Base-by-base conservation (phyloP, 129 eudicot genomes). In the Artemisia annua region DNA sequence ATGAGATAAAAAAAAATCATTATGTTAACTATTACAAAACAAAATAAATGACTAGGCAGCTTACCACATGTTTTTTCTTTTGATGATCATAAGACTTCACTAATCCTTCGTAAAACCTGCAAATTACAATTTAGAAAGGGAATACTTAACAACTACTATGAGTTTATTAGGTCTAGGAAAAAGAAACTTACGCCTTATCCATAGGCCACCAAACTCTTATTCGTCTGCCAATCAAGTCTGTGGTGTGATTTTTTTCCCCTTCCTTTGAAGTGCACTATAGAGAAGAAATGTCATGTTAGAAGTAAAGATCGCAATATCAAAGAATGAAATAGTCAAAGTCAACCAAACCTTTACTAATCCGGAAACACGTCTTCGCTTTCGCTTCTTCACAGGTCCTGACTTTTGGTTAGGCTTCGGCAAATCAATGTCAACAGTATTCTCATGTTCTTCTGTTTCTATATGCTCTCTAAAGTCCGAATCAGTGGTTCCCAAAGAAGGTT, bases 131-230 rank as follows among this genome's bases (percentile, higher is more conserved):
- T 54, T 46, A 61, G 20, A 55, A 44, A 20, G 32, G 62, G 53
- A 76, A 76, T 48, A 12, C 14, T 28, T 18, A 26, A 20, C 10
- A 32, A 26, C 16, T 4, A 76, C 14, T 10, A 49, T 51, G 7
- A 39, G 32, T 59, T 70, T 78, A 78, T 55, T 12, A 26, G 24
- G 66, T 64, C 70, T 68, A 18, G 14, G 55, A 65, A 58, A 75
- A 69, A 53, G 20, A 28, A 62, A 82, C 97, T 86, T 66, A 94
- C 99, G 68, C 71, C 85, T 88, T 85, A 77, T 94, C 99, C 87
- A 90, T 77, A 39, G 99, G 99, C 99, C 99, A 94, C 99, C 99
- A 94, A 66, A 94, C 78, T 78, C 84, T 88, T 78, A 94, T 82
- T 48, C 96, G 85, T 73, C 82, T 75, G 69, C 85, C 97, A 78